Conservation (phyloP, 352 stramenopile genomes). For the Pythium aquatile region DNA sequence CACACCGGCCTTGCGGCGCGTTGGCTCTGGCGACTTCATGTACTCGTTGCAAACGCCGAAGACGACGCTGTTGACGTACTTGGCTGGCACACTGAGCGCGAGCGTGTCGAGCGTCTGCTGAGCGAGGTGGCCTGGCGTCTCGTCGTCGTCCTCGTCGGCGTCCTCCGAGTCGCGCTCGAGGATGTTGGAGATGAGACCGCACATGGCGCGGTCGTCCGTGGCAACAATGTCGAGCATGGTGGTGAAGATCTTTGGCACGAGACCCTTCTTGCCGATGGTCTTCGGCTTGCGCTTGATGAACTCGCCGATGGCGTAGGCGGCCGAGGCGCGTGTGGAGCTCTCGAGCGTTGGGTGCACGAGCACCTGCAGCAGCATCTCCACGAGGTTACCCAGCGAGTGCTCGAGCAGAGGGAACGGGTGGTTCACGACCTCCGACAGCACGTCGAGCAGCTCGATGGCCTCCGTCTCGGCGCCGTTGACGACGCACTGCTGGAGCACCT, state of each 20-base stretch:
- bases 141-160: slow-evolving; percentile 66
- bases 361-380: slow-evolving; percentile 83
- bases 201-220: slow-evolving; percentile 72
- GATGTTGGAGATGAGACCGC: slow-evolving; percentile 80
- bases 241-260: slow-evolving; percentile 83
- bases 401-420: slow-evolving; percentile 84
- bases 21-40: slow-evolving; percentile 86
- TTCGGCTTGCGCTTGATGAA: slow-evolving; percentile 90
- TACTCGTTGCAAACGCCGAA: slow-evolving; percentile 86
- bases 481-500: slow-evolving; percentile 85
- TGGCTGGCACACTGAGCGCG: slow-evolving; percentile 72
- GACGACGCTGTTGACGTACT: slow-evolving; percentile 80
- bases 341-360: slow-evolving; percentile 75
- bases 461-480: slow-evolving; percentile 70
- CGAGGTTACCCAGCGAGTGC: slow-evolving; percentile 74
- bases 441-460: slow-evolving; percentile 85
- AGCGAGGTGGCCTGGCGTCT: slow-evolving; percentile 75
- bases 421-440: slow-evolving; percentile 84
- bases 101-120: slow-evolving; percentile 87
- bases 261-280: slow-evolving; percentile 82
- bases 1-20: slow-evolving; percentile 95
- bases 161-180: slow-evolving; percentile 64
- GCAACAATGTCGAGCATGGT: slow-evolving; percentile 86
- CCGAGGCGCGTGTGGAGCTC: slow-evolving; percentile 71
- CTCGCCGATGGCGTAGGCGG: slow-evolving; percentile 80